A percentile compares a stretch with the other conserved stretches of the same genome.
phyloP scores from a whole-genome alignment of 169 alveolate species.

The Cryptosporidium ubiquitum region DNA sequence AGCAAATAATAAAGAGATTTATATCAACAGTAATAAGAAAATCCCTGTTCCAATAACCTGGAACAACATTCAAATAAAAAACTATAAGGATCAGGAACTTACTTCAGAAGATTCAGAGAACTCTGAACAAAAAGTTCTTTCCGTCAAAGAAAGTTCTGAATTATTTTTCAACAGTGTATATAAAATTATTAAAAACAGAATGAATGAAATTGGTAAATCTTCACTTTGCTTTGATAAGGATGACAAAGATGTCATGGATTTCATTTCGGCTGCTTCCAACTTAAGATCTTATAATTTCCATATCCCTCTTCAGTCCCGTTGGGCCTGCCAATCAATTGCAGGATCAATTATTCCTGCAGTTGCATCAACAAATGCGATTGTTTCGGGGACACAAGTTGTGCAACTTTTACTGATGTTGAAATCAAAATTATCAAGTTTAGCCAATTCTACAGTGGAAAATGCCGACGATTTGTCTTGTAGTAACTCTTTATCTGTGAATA shows the following conservation, averaged over 20 bases:
- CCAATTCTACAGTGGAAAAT: conserved; percentile 53
- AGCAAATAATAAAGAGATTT: background rate
- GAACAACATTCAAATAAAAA: background rate
- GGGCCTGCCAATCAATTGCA: conserved; percentile 92
- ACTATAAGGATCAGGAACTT: background rate
- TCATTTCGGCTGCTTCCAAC: conserved; percentile 91
- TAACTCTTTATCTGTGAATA: conserved; percentile 68
- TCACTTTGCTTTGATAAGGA: conserved; percentile 89
- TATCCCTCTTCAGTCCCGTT: conserved; percentile 82
- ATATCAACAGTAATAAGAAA: background rate
- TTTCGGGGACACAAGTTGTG: conserved; percentile 91
- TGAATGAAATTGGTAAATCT: conserved; percentile 39
- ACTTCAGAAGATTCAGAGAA: background rate
- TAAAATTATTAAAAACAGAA: conserved; percentile 12
- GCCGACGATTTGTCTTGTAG: conserved; percentile 39
- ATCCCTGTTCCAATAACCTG: conserved; percentile 51
- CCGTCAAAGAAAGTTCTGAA: conserved; percentile 34
- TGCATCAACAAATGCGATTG: conserved; percentile 95
- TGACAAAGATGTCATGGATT: conserved; percentile 89
- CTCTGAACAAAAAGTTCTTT: conserved; percentile 40
- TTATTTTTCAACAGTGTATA: conserved; percentile 64
- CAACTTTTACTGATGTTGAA: conserved; percentile 83
- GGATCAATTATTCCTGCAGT: conserved; percentile 98
- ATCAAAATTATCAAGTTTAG: conserved; percentile 70
- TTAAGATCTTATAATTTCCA: conserved; percentile 91